Base-by-base conservation (phyloP, 495 filamentous ascomycete genomes). In the Thermothielavioides terrestris region DNA sequence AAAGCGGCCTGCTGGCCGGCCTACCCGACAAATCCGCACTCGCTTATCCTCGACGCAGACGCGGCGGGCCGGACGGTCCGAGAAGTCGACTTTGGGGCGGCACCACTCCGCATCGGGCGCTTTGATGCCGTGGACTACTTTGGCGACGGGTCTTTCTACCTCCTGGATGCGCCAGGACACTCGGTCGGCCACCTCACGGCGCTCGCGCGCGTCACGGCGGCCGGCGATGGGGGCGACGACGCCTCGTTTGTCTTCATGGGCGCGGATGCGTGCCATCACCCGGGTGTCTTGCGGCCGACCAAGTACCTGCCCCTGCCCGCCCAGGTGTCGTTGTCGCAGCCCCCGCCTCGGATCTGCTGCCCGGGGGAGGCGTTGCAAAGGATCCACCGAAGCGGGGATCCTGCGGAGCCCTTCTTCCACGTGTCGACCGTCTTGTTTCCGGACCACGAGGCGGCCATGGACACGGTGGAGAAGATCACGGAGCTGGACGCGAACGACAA, bases 51-150 rank as follows among this genome's bases (percentile, higher is more conserved):
- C 1, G 72, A 77, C 15, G 63, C 54, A 23, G 65, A 73, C 43
- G 74, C 61, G 31, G 55, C 55, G 49, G 38, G 38, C 22, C 38
- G 38, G 1, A 11, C 25, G 3, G 21, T 41, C 12, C 5, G 5
- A 2, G 38, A 41, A 9, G 15, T 41, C 22, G 14, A 14, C 11
- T 41, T 14, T 1, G 21, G 41, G 0, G 32, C 21, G 8, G n/a
- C 28, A 15, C 28, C 30, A n/a, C 37, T 69, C 7, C 53, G 62
- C 27, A 64, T 78, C 30, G 72, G 76, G 11, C 21, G 57, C 3
- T 74, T 77, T 46, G 56, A 64, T 11, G 81, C 77, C 1, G 55
- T 70, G 26, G 81, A 84, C 57, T 80, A 73, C 56, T 81, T 77
- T 50, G 72, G 70, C 3, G 78, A 80, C 50, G 77, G 77, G 0